Base-by-base conservation (phyloP, 2,329 filamentous ascomycete genomes). In the Meredithiella fracta region DNA sequence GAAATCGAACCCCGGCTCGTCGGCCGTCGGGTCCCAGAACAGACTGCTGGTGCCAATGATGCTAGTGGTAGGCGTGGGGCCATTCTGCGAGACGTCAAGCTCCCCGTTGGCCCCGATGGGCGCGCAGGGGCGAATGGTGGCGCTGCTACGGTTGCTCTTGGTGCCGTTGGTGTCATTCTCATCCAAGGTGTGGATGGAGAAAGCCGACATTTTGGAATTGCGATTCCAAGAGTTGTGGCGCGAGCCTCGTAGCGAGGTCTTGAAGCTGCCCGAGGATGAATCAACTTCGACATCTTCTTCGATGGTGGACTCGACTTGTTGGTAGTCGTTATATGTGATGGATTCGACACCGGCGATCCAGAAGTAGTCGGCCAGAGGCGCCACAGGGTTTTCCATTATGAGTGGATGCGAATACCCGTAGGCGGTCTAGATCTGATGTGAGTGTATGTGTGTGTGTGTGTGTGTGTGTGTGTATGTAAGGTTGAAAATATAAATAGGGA, bases 1-100 rank as follows among this genome's bases (percentile, higher is more conserved):
- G 64, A 98, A 98, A 67, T 97, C 92, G 64, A 86, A 88, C 65
- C 94, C 88, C 3, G 55, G 53, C 22, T 58, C 57, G 15, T 58
- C 57, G 5, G 29, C 29, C 1, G 57, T 58, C 7, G 57, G 57
- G 38, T 58, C 57, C 58, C 69, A 70, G 60, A 77, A 68, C 34
- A 72, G 62, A 38, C 50, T 40, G 38, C 62, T 61, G 47, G 65
- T 62, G 40, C 68, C 68, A 22, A 67, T 66, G 44, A 66, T 66
- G 38, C 64, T 60, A 42, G 56, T 55, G 26, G 62, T 58, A 29
- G 56, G 34, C 1, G 53, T 58, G 47, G 53, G 54, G n/a, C 49
- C 53, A 31, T 61, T 54, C 14, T 38, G 23, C n/a, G 23, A 17
- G 17, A 17, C 23, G 8, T 52, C 50, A 1, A 20, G 25, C 14